Conservation (phyloP, 371 early-diverging fungal species). For the Mucor lusitanicus region DNA sequence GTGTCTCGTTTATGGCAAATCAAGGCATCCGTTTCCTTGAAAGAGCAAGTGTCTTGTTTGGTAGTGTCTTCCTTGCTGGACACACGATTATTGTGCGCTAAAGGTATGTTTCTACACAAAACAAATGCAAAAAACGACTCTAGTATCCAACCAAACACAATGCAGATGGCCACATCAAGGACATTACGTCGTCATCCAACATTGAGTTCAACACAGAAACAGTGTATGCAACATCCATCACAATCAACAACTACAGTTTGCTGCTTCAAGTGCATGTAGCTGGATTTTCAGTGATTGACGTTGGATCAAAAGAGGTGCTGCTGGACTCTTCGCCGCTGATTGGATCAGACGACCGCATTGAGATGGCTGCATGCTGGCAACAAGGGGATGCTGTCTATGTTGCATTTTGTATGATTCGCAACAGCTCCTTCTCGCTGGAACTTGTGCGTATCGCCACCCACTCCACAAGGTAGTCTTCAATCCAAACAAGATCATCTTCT, state of each 20-base stretch:
- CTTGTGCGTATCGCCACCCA: background rate
- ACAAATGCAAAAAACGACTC: no score
- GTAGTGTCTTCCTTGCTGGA: conserved; percentile 15
- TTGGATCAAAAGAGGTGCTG: background rate
- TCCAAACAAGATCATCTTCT: background rate
- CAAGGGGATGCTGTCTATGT: background rate
- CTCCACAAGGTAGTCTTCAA: background rate
- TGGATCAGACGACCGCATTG: background rate
- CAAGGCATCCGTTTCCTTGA: background rate
- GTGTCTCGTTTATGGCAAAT: conserved; percentile 16
- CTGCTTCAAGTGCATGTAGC: conserved; percentile 17
- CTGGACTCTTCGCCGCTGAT: background rate
- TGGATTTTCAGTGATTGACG: conserved; percentile 8
- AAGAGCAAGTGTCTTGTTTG: background rate
- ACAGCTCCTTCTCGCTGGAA: background rate
- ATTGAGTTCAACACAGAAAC: conserved; percentile 8
- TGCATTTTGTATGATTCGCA: conserved; percentile 1
- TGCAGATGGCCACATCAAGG: conserved; percentile 16
- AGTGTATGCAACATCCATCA: conserved; percentile 10
- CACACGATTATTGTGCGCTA: conserved; percentile 7
- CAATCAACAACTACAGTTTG: background rate
- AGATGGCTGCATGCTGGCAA: conserved; percentile 18
- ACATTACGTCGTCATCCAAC: conserved; percentile 10
- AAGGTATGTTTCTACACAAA: conserved; percentile 7
- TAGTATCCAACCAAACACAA: background rate